phyloP scores from a whole-genome alignment of 345 rosid genomes.

The Arabis hirsuta region DNA sequence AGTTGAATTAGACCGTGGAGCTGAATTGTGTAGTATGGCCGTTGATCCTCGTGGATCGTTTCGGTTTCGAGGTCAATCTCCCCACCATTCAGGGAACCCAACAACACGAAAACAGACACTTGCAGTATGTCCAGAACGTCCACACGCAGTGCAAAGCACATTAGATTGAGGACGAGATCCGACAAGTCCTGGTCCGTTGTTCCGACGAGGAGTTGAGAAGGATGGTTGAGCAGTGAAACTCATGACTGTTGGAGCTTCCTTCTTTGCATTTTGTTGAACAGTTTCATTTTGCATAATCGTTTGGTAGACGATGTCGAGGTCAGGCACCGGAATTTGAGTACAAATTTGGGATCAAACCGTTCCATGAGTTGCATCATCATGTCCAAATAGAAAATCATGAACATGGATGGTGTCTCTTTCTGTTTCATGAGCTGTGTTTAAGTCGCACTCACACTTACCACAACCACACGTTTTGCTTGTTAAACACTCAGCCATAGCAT shows the following conservation, averaged over 20 bases:
- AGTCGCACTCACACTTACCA: neutral
- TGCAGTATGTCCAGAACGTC: neutral
- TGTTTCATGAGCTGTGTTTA: neutral
- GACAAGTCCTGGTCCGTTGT: too few relatives aligned
- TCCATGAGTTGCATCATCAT: neutral
- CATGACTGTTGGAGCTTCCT: neutral
- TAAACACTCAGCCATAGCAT: neutral
- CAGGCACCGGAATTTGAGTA: neutral
- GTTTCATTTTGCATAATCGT: neutral
- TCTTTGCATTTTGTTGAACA: neutral
- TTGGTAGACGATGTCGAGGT: neutral
- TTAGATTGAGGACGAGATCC: too few relatives aligned
- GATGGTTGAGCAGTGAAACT: neutral
- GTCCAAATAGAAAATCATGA: neutral
- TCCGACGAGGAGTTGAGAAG: too few relatives aligned
- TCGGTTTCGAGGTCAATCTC: neutral
- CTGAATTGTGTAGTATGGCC: too few relatives aligned
- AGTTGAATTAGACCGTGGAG: too few relatives aligned
- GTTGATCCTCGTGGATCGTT: accelerated
- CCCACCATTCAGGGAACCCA: neutral
- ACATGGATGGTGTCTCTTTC: neutral
- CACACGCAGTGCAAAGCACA: too few relatives aligned
- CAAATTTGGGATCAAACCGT: neutral
- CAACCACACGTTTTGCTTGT: neutral
- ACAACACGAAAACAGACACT: neutral